Percentiles rank a stretch among this genome's conserved stretches.
Evolutionary conservation across 2,329 filamentous ascomycete genomes (phyloP).

Genomic region (Curvularia eragrostidis): DNA sequence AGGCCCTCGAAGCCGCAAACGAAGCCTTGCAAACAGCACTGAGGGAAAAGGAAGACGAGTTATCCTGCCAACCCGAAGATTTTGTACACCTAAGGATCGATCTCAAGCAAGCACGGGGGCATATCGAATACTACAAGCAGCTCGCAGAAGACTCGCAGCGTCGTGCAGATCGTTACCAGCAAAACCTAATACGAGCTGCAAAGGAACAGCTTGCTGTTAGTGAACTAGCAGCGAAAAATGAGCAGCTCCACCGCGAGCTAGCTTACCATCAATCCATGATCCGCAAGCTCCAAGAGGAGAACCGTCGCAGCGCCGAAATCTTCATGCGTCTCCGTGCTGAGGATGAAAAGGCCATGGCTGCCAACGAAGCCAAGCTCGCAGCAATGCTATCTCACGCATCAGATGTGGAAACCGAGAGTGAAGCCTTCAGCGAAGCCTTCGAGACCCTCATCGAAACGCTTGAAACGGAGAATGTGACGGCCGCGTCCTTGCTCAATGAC

Average conservation of each 20-base stretch:
- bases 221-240: slow-evolving; percentile 12
- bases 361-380: slow-evolving; percentile 4
- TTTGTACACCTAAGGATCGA: slow-evolving; percentile 26
- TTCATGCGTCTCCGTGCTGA: slow-evolving; percentile 12
- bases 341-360: slow-evolving; percentile 7
- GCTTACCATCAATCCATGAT: slow-evolving; percentile 12
- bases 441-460: slow-evolving; percentile 16
- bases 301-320: slow-evolving; percentile 13
- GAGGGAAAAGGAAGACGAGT: slow-evolving; percentile 19
- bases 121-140: slow-evolving; percentile 20
- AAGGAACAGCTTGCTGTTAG: slow-evolving; percentile 8
- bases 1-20: slow-evolving; percentile 11
- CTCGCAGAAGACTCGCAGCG: slow-evolving; percentile 12
- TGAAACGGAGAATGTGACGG: slow-evolving; percentile 13
- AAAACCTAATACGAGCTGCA: slow-evolving; percentile 12
- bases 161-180: slow-evolving; percentile 24
- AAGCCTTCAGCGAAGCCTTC: slow-evolving; percentile 16
- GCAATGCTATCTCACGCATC: neutral
- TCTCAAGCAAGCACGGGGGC: slow-evolving; percentile 22
- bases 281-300: slow-evolving; percentile 21
- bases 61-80: slow-evolving; percentile 23
- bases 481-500: slow-evolving; percentile 9
- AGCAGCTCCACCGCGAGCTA: slow-evolving; percentile 19
- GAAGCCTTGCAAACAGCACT: neutral
- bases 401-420: slow-evolving; percentile 18